A percentile compares a stretch with the other conserved stretches of the same genome.
Evolutionary conservation across 2,329 filamentous ascomycete genomes (phyloP).

Genomic region (Alternaria triticimaculans): DNA sequence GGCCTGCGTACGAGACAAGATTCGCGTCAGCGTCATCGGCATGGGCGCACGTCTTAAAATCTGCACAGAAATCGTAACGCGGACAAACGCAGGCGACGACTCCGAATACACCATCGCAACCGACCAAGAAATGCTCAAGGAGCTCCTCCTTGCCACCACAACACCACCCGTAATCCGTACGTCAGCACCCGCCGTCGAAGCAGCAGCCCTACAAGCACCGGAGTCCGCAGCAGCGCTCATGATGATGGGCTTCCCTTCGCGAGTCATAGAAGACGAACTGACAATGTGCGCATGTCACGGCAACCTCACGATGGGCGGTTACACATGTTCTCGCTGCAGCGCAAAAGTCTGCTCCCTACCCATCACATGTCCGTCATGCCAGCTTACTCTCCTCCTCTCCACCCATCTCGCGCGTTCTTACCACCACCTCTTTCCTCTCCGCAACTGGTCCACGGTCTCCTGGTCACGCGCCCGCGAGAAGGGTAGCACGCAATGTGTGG

Average conservation of each 20-base stretch:
- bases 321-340: slow-evolving; percentile 86
- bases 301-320: slow-evolving; percentile 80
- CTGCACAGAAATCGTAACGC: slow-evolving; percentile 85
- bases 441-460: slow-evolving; percentile 88
- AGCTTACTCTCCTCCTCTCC: slow-evolving; percentile 89
- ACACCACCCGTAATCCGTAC: slow-evolving; percentile 85
- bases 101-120: slow-evolving; percentile 82
- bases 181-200: slow-evolving; percentile 41
- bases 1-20: slow-evolving; percentile 78
- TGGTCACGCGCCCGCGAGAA: slow-evolving; percentile 72
- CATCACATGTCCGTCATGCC: slow-evolving; percentile 88
- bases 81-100: slow-evolving; percentile 82
- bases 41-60: slow-evolving; percentile 91
- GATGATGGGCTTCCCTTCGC: slow-evolving; percentile 98
- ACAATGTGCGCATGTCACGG: slow-evolving; percentile 93
- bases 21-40: slow-evolving; percentile 88
- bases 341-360: slow-evolving; percentile 90
- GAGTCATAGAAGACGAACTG: slow-evolving; percentile 73
- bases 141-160: slow-evolving; percentile 86
- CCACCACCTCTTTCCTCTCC: slow-evolving; percentile 58
- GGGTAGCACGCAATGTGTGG: slow-evolving; percentile 69
- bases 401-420: slow-evolving; percentile 61
- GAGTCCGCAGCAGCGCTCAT: slow-evolving; percentile 67
- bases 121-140: slow-evolving; percentile 85
- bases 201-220: slow-evolving; percentile 37